Evolutionary conservation across 805 yeast species (phyloP).

Genomic region (Teunomyces panamensis): DNA sequence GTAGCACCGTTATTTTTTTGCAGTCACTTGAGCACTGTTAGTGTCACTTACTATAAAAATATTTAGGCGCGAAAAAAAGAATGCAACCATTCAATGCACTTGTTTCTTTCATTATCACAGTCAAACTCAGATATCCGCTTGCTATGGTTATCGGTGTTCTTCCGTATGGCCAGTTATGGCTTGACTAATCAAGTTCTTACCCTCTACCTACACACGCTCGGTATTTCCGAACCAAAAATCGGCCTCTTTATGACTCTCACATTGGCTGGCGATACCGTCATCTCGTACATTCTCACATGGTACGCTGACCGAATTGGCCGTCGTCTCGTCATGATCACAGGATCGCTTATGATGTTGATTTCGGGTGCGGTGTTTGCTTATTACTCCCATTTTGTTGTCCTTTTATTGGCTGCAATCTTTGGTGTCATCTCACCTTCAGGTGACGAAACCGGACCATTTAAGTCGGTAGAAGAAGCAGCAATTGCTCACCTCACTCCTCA

Average conservation of each 20-base stretch:
- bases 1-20: no score
- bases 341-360: slow-evolving; percentile 63
- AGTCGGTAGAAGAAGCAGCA: slow-evolving; percentile 79
- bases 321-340: slow-evolving; percentile 57
- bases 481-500: slow-evolving; percentile 75
- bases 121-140: slow-evolving; percentile 55
- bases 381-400: slow-evolving; percentile 48
- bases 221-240: slow-evolving; percentile 53
- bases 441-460: slow-evolving; percentile 88
- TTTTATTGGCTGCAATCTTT: slow-evolving; percentile 68
- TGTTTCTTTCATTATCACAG: slow-evolving; percentile 31
- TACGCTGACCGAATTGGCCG: slow-evolving; percentile 72
- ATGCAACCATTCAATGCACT: slow-evolving; percentile 25
- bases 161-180: slow-evolving; percentile 74
- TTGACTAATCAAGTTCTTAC: slow-evolving; percentile 76
- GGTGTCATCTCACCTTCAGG: slow-evolving; percentile 91
- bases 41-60: no score
- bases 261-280: slow-evolving; percentile 69
- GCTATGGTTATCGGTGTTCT: slow-evolving; percentile 65
- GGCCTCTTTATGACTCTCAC: slow-evolving; percentile 84
- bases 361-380: slow-evolving; percentile 68
- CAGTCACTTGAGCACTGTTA: no score
- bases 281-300: slow-evolving; percentile 74
- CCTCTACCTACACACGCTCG: slow-evolving; percentile 55
- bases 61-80: not conserved